Evolutionary conservation across 116 monocot genomes (phyloP).

Genomic region (Cymodocea nodosa): DNA sequence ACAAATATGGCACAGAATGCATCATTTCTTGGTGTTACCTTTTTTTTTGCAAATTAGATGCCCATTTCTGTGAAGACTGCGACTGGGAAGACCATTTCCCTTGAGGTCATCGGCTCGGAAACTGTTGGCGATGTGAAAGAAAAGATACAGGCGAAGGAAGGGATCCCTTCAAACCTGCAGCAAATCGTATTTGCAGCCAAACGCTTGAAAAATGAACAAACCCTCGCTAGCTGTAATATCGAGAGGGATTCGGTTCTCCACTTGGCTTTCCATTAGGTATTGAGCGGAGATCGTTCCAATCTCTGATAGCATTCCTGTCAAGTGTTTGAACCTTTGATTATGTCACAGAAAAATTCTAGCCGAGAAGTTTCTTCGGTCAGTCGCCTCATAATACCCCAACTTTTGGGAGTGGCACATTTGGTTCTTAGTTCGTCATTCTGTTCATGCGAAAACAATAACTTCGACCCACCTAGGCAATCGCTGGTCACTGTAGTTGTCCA

Average conservation of each 20-base stretch:
- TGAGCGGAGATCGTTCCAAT: not conserved
- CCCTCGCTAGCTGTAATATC: not conserved
- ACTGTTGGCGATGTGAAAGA: conserved; percentile 1
- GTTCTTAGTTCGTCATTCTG: no score
- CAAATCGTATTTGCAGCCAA: conserved; percentile 1
- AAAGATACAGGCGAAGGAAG: conserved; percentile 6
- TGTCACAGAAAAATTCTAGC: no score
- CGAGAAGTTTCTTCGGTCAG: no score
- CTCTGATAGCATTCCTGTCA: not conserved
- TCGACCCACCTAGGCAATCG: no score
- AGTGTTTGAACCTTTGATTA: no score
- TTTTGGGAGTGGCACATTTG: no score
- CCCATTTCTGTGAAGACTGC: conserved; percentile 5
- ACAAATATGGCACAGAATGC: no score
- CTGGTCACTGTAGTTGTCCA: no score
- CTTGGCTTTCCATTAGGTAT: not conserved
- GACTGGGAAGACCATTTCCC: conserved; percentile 6
- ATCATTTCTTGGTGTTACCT: not conserved
- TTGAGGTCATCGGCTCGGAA: not conserved
- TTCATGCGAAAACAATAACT: no score
- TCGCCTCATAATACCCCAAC: no score
- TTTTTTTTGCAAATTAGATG: conserved; percentile 1
- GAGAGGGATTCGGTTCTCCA: not conserved
- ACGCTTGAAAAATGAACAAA: not conserved
- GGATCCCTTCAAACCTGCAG: conserved; percentile 1